Percentiles rank a stretch among this genome's conserved stretches.
These are phyloP conservation scores for Sclerotiophoma versabilis DNA, from an alignment of 2,329 filamentous ascomycete species.

Conservation along the genomic window DNA sequence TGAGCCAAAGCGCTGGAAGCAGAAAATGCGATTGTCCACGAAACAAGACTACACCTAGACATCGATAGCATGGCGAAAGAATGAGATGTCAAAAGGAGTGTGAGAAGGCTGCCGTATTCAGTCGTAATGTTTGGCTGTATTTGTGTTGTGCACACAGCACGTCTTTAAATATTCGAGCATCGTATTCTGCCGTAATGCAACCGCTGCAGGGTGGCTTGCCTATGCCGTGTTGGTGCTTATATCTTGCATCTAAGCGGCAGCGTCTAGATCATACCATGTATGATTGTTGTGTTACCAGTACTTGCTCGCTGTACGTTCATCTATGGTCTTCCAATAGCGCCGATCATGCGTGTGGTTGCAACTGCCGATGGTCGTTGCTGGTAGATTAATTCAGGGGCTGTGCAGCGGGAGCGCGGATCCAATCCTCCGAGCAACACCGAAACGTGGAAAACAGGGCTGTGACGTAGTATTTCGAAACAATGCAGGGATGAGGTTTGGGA, in stretches of 20 bases:
- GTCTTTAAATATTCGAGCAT: conserved; percentile 6
- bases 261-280: neutral
- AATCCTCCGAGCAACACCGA: conserved; percentile 2
- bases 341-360: conserved; percentile 2
- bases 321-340: neutral
- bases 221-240: conserved; percentile 1
- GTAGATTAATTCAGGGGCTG: conserved; percentile 12
- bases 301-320: neutral
- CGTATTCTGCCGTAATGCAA: conserved; percentile 1
- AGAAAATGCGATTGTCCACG: conserved; percentile 21
- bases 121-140: neutral
- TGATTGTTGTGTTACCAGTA: neutral
- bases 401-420: neutral
- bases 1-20: conserved; percentile 22
- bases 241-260: neutral
- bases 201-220: neutral
- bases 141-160: neutral
- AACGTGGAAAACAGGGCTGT: neutral
- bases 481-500: neutral
- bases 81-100: neutral
- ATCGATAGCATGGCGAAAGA: conserved; percentile 3
- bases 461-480: neutral
- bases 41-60: conserved; percentile 4
- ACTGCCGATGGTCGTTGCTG: conserved; percentile 6
- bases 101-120: neutral